These are phyloP conservation scores for Paramecium sonneborni DNA, from an alignment of 73 alveolate genomes.

Conservation along the genomic window DNA sequence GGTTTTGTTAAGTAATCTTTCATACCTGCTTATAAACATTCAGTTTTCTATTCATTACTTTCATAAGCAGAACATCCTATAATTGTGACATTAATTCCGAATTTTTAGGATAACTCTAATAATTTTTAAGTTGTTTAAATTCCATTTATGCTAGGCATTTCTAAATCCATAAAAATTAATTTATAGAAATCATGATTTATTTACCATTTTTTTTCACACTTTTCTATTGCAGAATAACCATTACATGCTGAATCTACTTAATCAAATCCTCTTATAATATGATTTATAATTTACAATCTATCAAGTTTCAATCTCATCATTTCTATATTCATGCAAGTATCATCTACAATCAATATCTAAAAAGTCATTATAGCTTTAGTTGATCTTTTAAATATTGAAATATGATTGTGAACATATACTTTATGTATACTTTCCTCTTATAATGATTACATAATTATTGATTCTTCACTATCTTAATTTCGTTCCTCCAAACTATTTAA, in stretches of 20 bases:
- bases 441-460: neutral
- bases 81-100: neutral
- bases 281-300: neutral
- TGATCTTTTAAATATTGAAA: slow-evolving; percentile 12
- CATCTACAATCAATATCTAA: slow-evolving; percentile 18
- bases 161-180: slow-evolving; percentile 50
- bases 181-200: neutral
- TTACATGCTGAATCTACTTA: slow-evolving; percentile 1
- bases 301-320: neutral
- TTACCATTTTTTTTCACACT: slow-evolving; percentile 25
- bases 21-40: slow-evolving; percentile 47
- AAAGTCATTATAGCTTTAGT: slow-evolving; percentile 27
- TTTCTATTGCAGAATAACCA: slow-evolving; percentile 5
- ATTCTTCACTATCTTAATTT: slow-evolving; percentile 37
- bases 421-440: slow-evolving; percentile 2
- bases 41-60: neutral
- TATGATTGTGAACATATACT: neutral
- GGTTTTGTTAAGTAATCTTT: slow-evolving; percentile 26
- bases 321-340: slow-evolving; percentile 5
- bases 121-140: neutral
- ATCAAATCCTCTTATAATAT: slow-evolving; percentile 23
- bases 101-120: neutral
- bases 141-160: slow-evolving; percentile 47
- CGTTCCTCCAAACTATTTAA: slow-evolving; percentile 32
- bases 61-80: slow-evolving; percentile 51